Base-by-base conservation (phyloP, 768 basidiomycete species). In the Termitomyces sp. region DNA sequence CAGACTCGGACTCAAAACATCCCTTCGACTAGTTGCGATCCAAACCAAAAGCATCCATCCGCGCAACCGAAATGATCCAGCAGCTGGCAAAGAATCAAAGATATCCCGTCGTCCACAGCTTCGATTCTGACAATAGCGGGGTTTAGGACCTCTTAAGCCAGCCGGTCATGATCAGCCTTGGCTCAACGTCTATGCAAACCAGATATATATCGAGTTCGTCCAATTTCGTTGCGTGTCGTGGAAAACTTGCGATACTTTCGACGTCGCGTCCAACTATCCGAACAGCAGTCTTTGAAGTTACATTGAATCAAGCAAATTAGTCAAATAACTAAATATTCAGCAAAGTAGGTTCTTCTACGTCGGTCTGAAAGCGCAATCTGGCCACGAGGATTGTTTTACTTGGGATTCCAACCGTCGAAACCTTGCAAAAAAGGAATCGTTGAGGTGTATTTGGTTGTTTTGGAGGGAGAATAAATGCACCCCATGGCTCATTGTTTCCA, bases 281-380 rank as follows among this genome's bases (percentile, higher is more conserved):
- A 14, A 16, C 16, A 22, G 26, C 45, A 3, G 20, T n/a, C 2
- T 41, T 41, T 26, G 26, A 26, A 26, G n/a, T 47, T 28, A 47
- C 10, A 18, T 30, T 10, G 1, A 9, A 28, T 46, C 8, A 16
- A 47, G 28, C 26, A 18, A 11, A 18, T 16, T 18, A 6, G 11
- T 5, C 47, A 32, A 14, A 20, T 32, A 3, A 33, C 49, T 50
- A 51, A 4, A 51, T 24, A 43, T 43, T 35, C 40, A 28, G 33
- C 13, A 60, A 18, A 3, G 59, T 60, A 22, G 59, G 59, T 20
- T 60, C 59, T 20, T 60, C 59, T 18, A 56, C 59, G 13, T 57
- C 59, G 20, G 55, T 30, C 13, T 54, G 55, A 18, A 60, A 60
- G 10, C 60, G 41, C 28, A 60, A 56, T 32, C 60, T 52, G 3